A percentile compares a stretch with the other conserved stretches of the same genome.
Evolutionary conservation across 306 rosid genomes (phyloP).

Genomic region (Quercus aquifolioides): DNA sequence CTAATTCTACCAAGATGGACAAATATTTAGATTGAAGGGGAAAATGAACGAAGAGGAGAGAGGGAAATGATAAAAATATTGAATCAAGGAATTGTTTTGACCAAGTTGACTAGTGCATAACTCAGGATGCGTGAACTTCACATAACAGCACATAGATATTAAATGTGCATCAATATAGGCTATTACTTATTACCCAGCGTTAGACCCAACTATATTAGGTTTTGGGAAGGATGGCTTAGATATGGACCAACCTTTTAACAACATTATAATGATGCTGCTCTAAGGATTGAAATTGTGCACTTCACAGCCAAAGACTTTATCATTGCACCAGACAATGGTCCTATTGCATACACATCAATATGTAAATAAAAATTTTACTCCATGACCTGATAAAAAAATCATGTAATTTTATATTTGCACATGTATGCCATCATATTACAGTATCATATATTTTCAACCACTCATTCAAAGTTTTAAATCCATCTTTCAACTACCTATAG

Average conservation of each 20-base stretch:
- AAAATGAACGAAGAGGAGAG: neutral
- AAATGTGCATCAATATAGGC: neutral
- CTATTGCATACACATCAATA: neutral
- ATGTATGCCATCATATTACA: neutral
- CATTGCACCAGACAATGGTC: neutral
- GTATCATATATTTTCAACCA: neutral
- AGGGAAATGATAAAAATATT: neutral
- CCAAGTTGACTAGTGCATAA: constrained; percentile 8
- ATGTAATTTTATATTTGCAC: neutral
- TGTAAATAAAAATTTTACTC: neutral
- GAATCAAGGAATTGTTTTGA: neutral
- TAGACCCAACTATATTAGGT: neutral
- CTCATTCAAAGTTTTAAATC: neutral
- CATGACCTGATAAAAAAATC: neutral
- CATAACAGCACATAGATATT: neutral
- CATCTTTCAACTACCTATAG: neutral
- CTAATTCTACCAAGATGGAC: constrained; percentile 52
- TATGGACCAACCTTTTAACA: neutral
- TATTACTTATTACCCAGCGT: neutral
- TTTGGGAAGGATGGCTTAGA: neutral
- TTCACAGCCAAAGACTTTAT: neutral
- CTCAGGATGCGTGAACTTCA: neutral
- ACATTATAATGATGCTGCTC: neutral
- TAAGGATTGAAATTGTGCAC: neutral
- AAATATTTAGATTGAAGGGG: constrained; percentile 4